These are phyloP conservation scores for Corchorus capsularis DNA, from an alignment of 345 rosid genomes.

Conservation along the genomic window DNA sequence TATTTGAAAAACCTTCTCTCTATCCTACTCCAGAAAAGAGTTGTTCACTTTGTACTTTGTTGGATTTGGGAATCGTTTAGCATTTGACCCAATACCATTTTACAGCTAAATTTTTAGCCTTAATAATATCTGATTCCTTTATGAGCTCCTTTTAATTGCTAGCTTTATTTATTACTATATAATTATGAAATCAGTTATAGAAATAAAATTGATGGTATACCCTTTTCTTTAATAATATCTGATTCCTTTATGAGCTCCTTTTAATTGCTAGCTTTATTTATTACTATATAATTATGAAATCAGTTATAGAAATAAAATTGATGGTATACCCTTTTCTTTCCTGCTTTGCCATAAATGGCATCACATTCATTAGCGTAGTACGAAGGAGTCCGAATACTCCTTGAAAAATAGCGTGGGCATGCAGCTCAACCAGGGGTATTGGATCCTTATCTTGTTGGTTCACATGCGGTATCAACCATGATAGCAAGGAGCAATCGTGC, in stretches of 20 bases:
- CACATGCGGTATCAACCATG: conserved; percentile 50
- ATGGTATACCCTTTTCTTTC: conserved; percentile 3
- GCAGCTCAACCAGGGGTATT: conserved; percentile 56
- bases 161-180: too few relatives aligned
- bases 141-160: too few relatives aligned
- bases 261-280: background rate
- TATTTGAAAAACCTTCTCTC: conserved; percentile 85
- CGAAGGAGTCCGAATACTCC: conserved; percentile 47
- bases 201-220: too few relatives aligned
- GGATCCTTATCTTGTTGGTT: conserved; percentile 76
- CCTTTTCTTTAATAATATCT: too few relatives aligned
- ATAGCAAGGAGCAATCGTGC: conserved; percentile 39
- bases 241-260: too few relatives aligned
- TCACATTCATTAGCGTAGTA: too few relatives aligned
- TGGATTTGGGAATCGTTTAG: conserved; percentile 95
- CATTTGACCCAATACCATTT: conserved; percentile 91
- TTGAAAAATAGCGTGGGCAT: conserved; percentile 61
- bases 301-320: conserved; percentile 13
- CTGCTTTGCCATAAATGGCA: background rate
- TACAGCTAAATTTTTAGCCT: conserved; percentile 61
- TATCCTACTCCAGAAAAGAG: conserved; percentile 65
- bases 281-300: background rate
- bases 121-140: too few relatives aligned
- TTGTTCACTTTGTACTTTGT: conserved; percentile 82
- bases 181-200: too few relatives aligned